A percentile compares a stretch with the other conserved stretches of the same genome.
Conservation (phyloP, 345 rosid genomes). For the Eucalyptus pumila region DNA sequence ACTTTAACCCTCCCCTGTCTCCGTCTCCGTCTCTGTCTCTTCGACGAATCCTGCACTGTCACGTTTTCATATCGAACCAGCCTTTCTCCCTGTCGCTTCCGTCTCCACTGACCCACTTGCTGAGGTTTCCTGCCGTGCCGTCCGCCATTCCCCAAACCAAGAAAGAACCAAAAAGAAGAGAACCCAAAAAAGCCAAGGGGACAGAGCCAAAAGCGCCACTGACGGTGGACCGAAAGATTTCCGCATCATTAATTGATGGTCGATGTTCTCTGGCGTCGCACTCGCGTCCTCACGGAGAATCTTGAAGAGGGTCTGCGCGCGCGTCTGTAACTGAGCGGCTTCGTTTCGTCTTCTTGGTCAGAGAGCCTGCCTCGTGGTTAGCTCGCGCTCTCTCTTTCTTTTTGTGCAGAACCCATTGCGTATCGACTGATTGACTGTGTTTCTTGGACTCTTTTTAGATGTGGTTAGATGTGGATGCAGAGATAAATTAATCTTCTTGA, state of each 20-base stretch:
- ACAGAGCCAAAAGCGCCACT: neutral
- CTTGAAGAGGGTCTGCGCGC: neutral
- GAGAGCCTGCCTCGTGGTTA: neutral
- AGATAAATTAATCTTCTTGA: neutral
- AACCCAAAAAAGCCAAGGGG: neutral
- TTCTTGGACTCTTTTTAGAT: neutral
- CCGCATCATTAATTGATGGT: neutral
- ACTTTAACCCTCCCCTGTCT: neutral
- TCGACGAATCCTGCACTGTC: neutral
- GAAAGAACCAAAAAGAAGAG: neutral
- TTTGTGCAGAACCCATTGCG: neutral
- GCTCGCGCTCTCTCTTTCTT: neutral
- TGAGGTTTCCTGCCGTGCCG: neutral
- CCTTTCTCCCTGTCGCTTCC: neutral
- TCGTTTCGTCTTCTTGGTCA: neutral
- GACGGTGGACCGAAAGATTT: neutral
- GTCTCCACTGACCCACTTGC: neutral
- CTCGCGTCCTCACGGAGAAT: neutral
- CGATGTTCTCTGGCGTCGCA: neutral
- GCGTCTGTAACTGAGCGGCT: neutral
- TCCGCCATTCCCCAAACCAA: neutral
- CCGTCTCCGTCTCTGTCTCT: neutral
- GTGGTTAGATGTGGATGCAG: neutral
- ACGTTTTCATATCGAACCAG: neutral
- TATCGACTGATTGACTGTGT: neutral